Conservation (phyloP, 257 asterid genomes). For the Solanum okadae region DNA sequence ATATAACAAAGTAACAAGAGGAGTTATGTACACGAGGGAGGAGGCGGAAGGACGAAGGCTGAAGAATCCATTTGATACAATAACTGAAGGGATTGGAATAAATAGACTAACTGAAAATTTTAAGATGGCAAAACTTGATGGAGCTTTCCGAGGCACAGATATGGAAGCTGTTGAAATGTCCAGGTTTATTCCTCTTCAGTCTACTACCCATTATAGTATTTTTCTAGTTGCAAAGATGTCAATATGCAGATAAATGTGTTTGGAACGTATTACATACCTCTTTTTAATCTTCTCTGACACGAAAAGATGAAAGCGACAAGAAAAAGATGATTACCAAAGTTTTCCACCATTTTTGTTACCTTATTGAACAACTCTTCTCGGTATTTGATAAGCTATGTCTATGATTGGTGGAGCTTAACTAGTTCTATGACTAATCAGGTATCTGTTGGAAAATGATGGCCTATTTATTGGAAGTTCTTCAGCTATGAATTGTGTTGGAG, state of each 20-base stretch:
- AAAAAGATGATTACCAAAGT: background rate
- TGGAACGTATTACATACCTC: background rate
- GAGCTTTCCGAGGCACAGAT: slow-evolving; percentile 85
- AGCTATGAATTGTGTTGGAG: slow-evolving; percentile 98
- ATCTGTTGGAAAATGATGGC: slow-evolving; percentile 76
- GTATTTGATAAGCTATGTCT: background rate
- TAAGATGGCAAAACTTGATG: slow-evolving; percentile 77
- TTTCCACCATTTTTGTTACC: background rate
- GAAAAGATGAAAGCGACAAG: background rate
- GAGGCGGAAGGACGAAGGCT: slow-evolving; percentile 91
- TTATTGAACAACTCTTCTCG: background rate
- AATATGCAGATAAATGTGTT: background rate
- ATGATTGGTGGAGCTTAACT: background rate
- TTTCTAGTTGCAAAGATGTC: background rate
- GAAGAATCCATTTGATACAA: slow-evolving; percentile 88
- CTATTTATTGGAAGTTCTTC: slow-evolving; percentile 97
- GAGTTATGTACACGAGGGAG: slow-evolving; percentile 88
- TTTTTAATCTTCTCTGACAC: background rate
- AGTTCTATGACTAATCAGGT: slow-evolving; percentile 30
- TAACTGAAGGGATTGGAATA: slow-evolving; percentile 95
- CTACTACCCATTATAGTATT: background rate
- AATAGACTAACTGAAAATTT: slow-evolving; percentile 83
- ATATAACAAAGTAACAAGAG: slow-evolving; percentile 91
- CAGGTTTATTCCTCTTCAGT: slow-evolving; percentile 31
- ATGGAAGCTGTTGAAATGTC: slow-evolving; percentile 95